Evolutionary conservation across 306 rosid genomes (phyloP).

Genomic region (peach (Prunus persica)): Prunus_persica_NCBIv2 NC_034010.1:28287501-28288000

Average conservation of each 20-base stretch:
- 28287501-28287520: constrained; percentile 51
- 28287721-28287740: constrained; percentile 24
- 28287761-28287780: neutral
- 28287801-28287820: constrained; percentile 1
- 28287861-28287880: neutral
- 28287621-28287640: constrained; percentile 87
- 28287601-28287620: constrained; percentile 89
- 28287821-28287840: neutral
- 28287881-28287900: neutral
- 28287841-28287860: neutral
- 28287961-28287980: constrained; percentile 12
- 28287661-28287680: constrained; percentile 73
- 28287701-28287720: constrained; percentile 82
- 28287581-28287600: constrained; percentile 67
- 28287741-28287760: constrained; percentile 4
- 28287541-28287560: constrained; percentile 20
- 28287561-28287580: constrained; percentile 4
- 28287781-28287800: neutral
- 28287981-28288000: neutral
- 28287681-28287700: constrained; percentile 85
- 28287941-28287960: neutral
- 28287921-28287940: neutral
- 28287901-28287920: neutral
- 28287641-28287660: constrained; percentile 69
- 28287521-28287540: constrained; percentile 22